Conservation (phyloP, 2,329 filamentous ascomycete genomes). For the Paraphoma chrysanthemicola region DNA sequence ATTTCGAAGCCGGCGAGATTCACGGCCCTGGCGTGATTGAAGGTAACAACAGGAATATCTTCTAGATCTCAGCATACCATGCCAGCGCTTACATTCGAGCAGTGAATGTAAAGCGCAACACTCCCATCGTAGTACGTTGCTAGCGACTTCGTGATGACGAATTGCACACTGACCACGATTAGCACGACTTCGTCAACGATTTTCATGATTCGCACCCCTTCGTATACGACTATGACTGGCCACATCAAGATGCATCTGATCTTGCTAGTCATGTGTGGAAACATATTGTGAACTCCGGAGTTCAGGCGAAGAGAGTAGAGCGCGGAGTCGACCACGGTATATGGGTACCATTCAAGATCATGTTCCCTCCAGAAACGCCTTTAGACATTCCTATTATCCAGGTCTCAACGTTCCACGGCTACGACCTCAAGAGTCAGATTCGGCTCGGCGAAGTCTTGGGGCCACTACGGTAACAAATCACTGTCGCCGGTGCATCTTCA, state of each 20-base stretch:
- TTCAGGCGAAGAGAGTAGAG: conserved; percentile 2
- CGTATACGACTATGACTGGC: conserved; percentile 4
- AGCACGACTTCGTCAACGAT: conserved; percentile 3
- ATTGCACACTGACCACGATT: too few relatives aligned
- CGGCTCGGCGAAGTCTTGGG: neutral
- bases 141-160: too few relatives aligned
- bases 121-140: neutral
- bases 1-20: conserved; percentile 3
- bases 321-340: conserved; percentile 3
- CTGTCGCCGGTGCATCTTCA: too few relatives aligned
- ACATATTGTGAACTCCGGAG: neutral
- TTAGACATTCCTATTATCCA: conserved; percentile 1
- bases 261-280: conserved; percentile 2
- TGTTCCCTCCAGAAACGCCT: conserved; percentile 2
- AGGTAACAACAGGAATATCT: neutral
- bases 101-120: neutral
- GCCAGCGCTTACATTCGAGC: neutral
- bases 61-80: neutral
- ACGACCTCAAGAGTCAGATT: conserved; percentile 1
- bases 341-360: conserved; percentile 6
- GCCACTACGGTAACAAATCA: conserved; percentile 3
- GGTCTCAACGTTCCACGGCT: conserved; percentile 6
- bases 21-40: conserved; percentile 4
- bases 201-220: conserved; percentile 4
- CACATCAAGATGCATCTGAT: neutral